Conservation (phyloP, 768 basidiomycete genomes). For the Macrolepiota fuliginosa region DNA sequence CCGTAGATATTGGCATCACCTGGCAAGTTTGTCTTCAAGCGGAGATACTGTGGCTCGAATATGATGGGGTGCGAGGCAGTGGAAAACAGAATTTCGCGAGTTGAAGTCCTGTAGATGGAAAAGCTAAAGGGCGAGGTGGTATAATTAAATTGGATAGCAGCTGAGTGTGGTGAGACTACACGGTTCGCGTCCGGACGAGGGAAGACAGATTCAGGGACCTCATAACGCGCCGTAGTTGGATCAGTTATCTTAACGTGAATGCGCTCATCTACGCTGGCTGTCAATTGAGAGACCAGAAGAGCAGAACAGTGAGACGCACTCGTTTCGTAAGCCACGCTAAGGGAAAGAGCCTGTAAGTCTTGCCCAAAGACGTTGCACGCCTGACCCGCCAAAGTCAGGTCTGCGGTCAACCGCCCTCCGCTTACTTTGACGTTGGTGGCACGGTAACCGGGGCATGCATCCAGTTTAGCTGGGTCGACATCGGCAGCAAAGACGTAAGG, state of each 20-base stretch:
- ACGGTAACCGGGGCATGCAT: conserved; percentile 61
- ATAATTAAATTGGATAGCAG: conserved; percentile 59
- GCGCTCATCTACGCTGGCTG: conserved; percentile 38
- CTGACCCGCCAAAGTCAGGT: conserved; percentile 47
- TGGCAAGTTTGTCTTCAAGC: conserved; percentile 64
- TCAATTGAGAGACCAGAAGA: neutral
- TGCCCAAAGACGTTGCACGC: conserved; percentile 60
- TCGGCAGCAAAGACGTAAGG: conserved; percentile 12
- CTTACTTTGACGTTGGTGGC: conserved; percentile 40
- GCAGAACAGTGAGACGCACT: conserved; percentile 25
- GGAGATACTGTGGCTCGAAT: conserved; percentile 76
- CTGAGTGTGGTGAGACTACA: conserved; percentile 24
- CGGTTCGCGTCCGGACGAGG: conserved; percentile 44
- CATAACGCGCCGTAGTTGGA: conserved; percentile 46
- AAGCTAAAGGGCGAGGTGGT: conserved; percentile 61
- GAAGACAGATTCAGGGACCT: conserved; percentile 61
- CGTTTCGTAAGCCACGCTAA: conserved; percentile 60
- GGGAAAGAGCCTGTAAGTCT: conserved; percentile 44
- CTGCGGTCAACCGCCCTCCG: conserved; percentile 43
- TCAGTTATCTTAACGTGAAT: conserved; percentile 67
- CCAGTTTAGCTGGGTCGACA: conserved; percentile 38
- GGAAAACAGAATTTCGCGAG: conserved; percentile 57
- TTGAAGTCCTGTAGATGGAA: conserved; percentile 46
- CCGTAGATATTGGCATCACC: conserved; percentile 70
- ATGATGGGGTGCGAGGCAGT: conserved; percentile 61